Base-by-base conservation (phyloP, 129 eudicot genomes). In the Ambrosia artemisiifolia region DNA sequence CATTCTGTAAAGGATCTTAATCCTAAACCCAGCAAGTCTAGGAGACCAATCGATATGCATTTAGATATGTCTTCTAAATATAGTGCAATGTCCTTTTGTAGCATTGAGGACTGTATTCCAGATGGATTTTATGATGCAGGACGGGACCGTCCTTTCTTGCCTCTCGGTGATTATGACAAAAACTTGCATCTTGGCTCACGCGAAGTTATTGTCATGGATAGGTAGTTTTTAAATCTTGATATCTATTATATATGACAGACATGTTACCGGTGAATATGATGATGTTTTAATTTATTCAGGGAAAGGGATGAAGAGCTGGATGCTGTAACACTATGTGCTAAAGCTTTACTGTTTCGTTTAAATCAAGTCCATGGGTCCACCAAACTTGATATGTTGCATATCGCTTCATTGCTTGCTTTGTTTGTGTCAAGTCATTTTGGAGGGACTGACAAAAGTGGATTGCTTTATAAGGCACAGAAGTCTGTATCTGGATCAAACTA, bases 51-150 rank as follows among this genome's bases (percentile, higher is more conserved):
- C 32, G 85, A 78, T 28, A 77, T 67, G 66, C 83, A 78, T 55
- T 36, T 73, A 69, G 81, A 82, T 63, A 1, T 88, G 61, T 90
- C 97, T 7, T 66, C 73, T 63, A 88, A 88, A 65, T 94, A 94
- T 56, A 94, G 88, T 70, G 70, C 74, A 32, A 73, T 55, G 82
- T 94, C 99, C 1, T 88, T 88, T 66, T 94, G 99, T 79, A 79
- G 97, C 56, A 72, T 75, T 60, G 85, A 80, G 35, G 99, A 94
- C 64, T 62, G 72, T 76, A 79, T 94, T 49, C 88, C 94, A 65
- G 99, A 94, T 86, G 99, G 99, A 3, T 94, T 94, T 82, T 94
- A 90, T 88, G 99, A 94, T 73, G 99, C 97, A 10, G 99, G 99
- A 49, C 83, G 99, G 59, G 96, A 93, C 79, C 95, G 96, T 11